Percentiles rank a stretch among this genome's conserved stretches.
Evolutionary conservation across 805 yeast species (phyloP).

Genomic region (Zygosaccharomyces rouxii): DNA sequence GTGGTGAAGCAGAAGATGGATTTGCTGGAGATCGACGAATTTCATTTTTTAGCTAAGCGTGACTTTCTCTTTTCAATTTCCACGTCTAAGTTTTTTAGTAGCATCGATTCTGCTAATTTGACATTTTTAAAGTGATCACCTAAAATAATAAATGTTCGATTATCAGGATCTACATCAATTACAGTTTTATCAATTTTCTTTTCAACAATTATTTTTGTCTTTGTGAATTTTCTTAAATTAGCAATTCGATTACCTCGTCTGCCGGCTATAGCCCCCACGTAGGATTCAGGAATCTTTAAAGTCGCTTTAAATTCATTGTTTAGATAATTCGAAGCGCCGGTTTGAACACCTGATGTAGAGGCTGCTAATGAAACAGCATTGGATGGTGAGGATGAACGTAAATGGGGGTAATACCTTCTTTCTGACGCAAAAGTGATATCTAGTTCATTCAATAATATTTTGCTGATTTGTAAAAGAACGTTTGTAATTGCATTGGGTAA

Average conservation of each 20-base stretch:
- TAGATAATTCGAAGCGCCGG: not conserved
- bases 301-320: slow-evolving; percentile 16
- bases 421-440: slow-evolving; percentile 22
- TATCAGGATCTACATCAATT: slow-evolving; percentile 10
- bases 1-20: not conserved
- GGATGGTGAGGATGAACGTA: slow-evolving; percentile 35
- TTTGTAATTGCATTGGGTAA: slow-evolving; percentile 56
- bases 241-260: slow-evolving; percentile 81
- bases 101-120: slow-evolving; percentile 54
- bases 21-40: not conserved
- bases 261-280: slow-evolving; percentile 88
- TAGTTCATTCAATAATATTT: slow-evolving; percentile 26
- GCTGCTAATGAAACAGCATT: slow-evolving; percentile 9
- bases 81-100: slow-evolving; percentile 54
- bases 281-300: slow-evolving; percentile 59
- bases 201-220: slow-evolving; percentile 73
- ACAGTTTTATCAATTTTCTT: slow-evolving; percentile 60
- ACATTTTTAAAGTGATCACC: slow-evolving; percentile 47
- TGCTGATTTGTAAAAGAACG: slow-evolving; percentile 54
- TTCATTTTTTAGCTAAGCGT: slow-evolving; percentile 1
- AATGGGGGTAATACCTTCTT: slow-evolving; percentile 56
- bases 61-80: slow-evolving; percentile 49
- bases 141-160: slow-evolving; percentile 61
- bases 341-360: slow-evolving; percentile 3
- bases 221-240: slow-evolving; percentile 73